Percentiles rank a stretch among this genome's conserved stretches.
phyloP scores from a whole-genome alignment of 176 grass and related monocot species.

The Juncus effusus region DNA sequence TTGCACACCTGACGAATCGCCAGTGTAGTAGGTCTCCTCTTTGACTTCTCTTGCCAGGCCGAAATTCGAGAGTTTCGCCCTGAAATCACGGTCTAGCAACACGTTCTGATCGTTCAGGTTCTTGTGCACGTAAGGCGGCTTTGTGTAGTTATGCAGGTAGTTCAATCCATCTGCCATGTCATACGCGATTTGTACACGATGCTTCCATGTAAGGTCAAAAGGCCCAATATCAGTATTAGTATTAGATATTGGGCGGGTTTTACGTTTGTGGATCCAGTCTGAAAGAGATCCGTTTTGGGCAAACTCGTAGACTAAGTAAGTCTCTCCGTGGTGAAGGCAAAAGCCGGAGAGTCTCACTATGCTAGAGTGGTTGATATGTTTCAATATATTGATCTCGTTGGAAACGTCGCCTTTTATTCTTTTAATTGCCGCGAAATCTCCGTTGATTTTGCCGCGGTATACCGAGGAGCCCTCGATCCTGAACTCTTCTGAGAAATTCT shows the following conservation, averaged over 20 bases:
- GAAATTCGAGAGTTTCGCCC: conserved; percentile 66
- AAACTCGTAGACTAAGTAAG: conserved; percentile 68
- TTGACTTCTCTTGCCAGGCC: conserved; percentile 49
- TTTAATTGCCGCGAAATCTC: conserved; percentile 65
- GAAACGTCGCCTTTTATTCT: conserved; percentile 59
- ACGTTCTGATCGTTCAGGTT: conserved; percentile 72
- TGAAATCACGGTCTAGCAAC: conserved; percentile 55
- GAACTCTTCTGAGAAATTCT: conserved; percentile 43
- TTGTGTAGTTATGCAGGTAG: conserved; percentile 79
- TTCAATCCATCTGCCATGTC: conserved; percentile 64
- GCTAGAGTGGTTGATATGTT: conserved; percentile 65
- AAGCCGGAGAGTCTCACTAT: conserved; percentile 62
- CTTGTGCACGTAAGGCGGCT: conserved; percentile 70
- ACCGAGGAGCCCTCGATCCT: conserved; percentile 44
- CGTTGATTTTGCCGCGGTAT: conserved; percentile 65
- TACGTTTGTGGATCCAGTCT: conserved; percentile 52
- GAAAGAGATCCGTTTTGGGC: conserved; percentile 62
- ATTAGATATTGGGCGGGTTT: not conserved
- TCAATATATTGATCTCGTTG: conserved; percentile 64
- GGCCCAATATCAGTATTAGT: too few relatives aligned
- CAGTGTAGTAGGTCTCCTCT: not conserved
- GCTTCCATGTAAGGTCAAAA: conserved; percentile 40
- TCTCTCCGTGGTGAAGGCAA: conserved; percentile 65
- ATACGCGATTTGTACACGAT: conserved; percentile 55
- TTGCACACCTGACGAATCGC: conserved; percentile 16